Evolutionary conservation across 352 stramenopile genomes (phyloP).

Genomic region (Pythium biforme): DNA sequence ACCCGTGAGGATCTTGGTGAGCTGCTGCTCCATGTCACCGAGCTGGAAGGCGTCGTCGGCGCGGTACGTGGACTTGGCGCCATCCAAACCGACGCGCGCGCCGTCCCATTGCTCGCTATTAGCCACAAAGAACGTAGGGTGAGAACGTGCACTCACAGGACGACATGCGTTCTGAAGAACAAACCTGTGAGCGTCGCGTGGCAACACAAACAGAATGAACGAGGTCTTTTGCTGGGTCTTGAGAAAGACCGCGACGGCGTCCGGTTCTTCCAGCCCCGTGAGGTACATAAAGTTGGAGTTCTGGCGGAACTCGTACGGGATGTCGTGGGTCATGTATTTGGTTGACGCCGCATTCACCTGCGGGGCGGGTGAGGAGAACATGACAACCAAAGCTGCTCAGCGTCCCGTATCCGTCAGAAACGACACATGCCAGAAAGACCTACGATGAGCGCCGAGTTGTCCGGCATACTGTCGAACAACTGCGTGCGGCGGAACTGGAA

Average conservation of each 20-base stretch:
- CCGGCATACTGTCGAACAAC: slow-evolving; percentile 58
- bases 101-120: slow-evolving; percentile 87
- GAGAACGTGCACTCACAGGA: too few relatives aligned
- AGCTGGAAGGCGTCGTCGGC: slow-evolving; percentile 72
- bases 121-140: not conserved
- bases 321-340: slow-evolving; percentile 88
- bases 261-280: slow-evolving; percentile 76
- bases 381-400: not conserved
- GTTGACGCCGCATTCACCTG: slow-evolving; percentile 59
- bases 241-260: slow-evolving; percentile 71
- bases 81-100: slow-evolving; percentile 59
- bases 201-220: slow-evolving; percentile 77
- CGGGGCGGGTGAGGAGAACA: too few relatives aligned
- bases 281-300: slow-evolving; percentile 87
- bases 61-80: slow-evolving; percentile 52
- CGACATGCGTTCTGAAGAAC: too few relatives aligned
- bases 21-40: slow-evolving; percentile 45
- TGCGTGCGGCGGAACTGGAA: slow-evolving; percentile 63
- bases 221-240: slow-evolving; percentile 61
- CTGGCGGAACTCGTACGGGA: slow-evolving; percentile 86
- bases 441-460: slow-evolving; percentile 76
- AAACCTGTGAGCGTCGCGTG: slow-evolving; percentile 67
- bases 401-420: not conserved
- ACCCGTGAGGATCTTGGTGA: slow-evolving; percentile 55
- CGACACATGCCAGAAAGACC: slow-evolving; percentile 11